phyloP scores from a whole-genome alignment of 179 eudicot genomes.

The Beta corolliflora region DNA sequence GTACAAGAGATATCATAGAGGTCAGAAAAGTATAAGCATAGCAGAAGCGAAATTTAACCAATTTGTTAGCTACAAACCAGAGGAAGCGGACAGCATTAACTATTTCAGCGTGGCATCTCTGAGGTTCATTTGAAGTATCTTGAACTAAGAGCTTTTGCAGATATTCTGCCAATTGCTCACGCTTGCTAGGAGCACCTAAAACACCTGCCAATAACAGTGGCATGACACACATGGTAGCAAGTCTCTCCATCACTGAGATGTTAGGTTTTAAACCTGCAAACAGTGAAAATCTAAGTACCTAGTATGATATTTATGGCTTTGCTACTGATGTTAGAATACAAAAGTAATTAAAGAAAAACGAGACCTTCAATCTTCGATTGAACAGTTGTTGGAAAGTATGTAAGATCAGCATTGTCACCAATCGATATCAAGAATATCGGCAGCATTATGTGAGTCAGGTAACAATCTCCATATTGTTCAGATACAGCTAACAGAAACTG shows the following conservation, averaged over 20 bases:
- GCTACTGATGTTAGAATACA: background rate
- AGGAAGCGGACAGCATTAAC: constrained; percentile 88
- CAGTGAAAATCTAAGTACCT: background rate
- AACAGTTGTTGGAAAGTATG: constrained; percentile 56
- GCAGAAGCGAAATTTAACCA: constrained; percentile 19
- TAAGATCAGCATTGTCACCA: constrained; percentile 74
- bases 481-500: constrained; percentile 85
- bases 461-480: constrained; percentile 72
- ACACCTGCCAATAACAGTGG: constrained; percentile 92
- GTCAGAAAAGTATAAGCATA: constrained; percentile 24
- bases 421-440: constrained; percentile 84
- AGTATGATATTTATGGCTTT: background rate
- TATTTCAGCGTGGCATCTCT: constrained; percentile 59
- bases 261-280: constrained; percentile 70
- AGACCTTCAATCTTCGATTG: constrained; percentile 72
- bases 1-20: constrained; percentile 31
- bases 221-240: constrained; percentile 76
- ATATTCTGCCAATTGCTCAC: constrained; percentile 65
- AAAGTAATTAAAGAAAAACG: constrained; percentile 5
- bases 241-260: constrained; percentile 66
- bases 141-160: constrained; percentile 65
- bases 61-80: constrained; percentile 56
- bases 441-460: constrained; percentile 76
- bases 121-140: constrained; percentile 54
- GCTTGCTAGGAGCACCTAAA: constrained; percentile 76